These are phyloP conservation scores for Blastocystis sp. DNA, from an alignment of 352 stramenopile genomes.

Conservation along the genomic window DNA sequence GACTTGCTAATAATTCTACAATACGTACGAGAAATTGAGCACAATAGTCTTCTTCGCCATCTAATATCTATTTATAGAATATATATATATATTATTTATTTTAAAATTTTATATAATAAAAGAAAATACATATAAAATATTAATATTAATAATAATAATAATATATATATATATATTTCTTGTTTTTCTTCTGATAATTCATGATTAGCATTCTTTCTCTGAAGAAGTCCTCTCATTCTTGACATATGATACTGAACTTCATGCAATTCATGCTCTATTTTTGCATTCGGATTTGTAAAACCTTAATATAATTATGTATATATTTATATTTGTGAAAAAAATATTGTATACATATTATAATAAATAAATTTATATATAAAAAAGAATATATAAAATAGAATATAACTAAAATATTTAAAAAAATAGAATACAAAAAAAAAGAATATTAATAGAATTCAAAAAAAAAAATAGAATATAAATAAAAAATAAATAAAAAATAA, in stretches of 20 bases:
- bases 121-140: too few relatives aligned
- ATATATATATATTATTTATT: constrained; percentile 6
- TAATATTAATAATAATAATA: too few relatives aligned
- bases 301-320: constrained; percentile 7
- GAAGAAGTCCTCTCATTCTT: constrained; percentile 27
- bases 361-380: too few relatives aligned
- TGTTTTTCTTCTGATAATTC: constrained; percentile 34
- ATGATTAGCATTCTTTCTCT: constrained; percentile 26
- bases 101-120: too few relatives aligned
- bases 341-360: constrained; percentile 11
- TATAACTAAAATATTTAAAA: constrained; percentile 22
- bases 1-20: constrained; percentile 7
- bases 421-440: constrained; percentile 1
- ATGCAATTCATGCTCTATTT: constrained; percentile 32
- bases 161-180: background rate
- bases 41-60: constrained; percentile 30
- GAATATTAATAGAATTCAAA: background rate
- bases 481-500: constrained; percentile 2
- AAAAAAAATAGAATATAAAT: background rate
- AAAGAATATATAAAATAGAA: background rate
- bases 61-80: constrained; percentile 1
- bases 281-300: constrained; percentile 34
- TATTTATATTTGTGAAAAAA: background rate
- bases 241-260: constrained; percentile 33
- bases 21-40: constrained; percentile 32